phyloP scores from a whole-genome alignment of 2,329 filamentous ascomycete genomes.

The Diplodia sapinea region DNA sequence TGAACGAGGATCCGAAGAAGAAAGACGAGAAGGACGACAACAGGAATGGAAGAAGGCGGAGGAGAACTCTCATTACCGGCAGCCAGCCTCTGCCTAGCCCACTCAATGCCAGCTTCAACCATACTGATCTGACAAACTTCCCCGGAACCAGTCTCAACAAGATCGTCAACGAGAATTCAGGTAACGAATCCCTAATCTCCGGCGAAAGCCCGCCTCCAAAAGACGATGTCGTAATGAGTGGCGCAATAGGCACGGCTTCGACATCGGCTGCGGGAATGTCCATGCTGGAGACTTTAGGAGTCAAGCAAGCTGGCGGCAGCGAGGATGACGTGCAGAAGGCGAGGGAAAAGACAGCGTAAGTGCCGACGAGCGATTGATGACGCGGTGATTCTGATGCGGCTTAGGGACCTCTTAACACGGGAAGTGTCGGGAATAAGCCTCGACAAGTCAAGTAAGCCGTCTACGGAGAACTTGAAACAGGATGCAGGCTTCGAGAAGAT shows the following conservation, averaged over 20 bases:
- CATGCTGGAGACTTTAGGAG: conserved; percentile 64
- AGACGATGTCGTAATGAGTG: conserved; percentile 60
- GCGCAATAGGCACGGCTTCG: conserved; percentile 58
- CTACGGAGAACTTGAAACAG: conserved; percentile 66
- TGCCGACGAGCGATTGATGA: conserved; percentile 33
- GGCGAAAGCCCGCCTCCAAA: conserved; percentile 49
- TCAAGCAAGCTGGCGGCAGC: conserved; percentile 59
- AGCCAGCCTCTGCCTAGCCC: conserved; percentile 95
- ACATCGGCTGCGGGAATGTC: conserved; percentile 56
- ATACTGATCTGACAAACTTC: conserved; percentile 70
- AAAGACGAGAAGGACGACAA: conserved; percentile 84
- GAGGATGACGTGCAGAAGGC: conserved; percentile 71
- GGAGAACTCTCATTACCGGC: conserved; percentile 93
- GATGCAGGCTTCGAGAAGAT: conserved; percentile 76
- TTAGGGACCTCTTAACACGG: conserved; percentile 83
- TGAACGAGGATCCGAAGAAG: conserved; percentile 74
- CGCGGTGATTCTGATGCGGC: conserved; percentile 10
- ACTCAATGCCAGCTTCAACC: conserved; percentile 87
- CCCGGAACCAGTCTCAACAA: conserved; percentile 77
- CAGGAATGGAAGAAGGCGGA: conserved; percentile 84
- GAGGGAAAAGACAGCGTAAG: conserved; percentile 93
- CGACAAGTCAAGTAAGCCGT: conserved; percentile 63
- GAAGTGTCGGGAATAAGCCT: conserved; percentile 95
- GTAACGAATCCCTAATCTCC: conserved; percentile 60
- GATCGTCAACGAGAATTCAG: conserved; percentile 72